These are phyloP conservation scores for Elsinoe batatas DNA, from an alignment of 2,329 filamentous ascomycete genomes.

Conservation along the genomic window DNA sequence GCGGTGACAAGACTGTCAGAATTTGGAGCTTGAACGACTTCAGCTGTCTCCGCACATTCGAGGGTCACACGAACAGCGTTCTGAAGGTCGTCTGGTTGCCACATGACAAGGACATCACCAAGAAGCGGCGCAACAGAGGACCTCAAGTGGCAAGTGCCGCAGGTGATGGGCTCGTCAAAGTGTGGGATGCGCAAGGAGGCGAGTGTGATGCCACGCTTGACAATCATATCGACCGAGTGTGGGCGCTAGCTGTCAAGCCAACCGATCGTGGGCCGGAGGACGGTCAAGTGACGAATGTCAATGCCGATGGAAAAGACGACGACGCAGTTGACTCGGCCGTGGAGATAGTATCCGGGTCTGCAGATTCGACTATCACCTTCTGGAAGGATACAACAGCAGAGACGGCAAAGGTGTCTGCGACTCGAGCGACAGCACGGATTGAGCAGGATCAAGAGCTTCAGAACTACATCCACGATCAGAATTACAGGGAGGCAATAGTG, in stretches of 20 bases:
- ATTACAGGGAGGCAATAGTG: slow-evolving; percentile 86
- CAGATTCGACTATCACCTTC: slow-evolving; percentile 86
- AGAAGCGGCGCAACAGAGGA: slow-evolving; percentile 40
- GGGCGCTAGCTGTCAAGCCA: slow-evolving; percentile 71
- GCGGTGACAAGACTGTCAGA: slow-evolving; percentile 91
- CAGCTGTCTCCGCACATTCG: slow-evolving; percentile 83
- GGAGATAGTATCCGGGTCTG: slow-evolving; percentile 78
- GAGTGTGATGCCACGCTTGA: slow-evolving; percentile 85
- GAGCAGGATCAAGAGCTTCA: slow-evolving; percentile 92
- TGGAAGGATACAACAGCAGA: slow-evolving; percentile 85
- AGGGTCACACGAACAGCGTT: slow-evolving; percentile 92
- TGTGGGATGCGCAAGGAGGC: slow-evolving; percentile 82
- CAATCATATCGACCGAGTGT: slow-evolving; percentile 93
- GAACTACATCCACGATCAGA: slow-evolving; percentile 80
- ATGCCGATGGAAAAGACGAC: slow-evolving; percentile 15
- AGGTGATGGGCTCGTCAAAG: slow-evolving; percentile 88
- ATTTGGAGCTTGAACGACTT: slow-evolving; percentile 92
- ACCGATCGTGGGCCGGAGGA: slow-evolving; percentile 18
- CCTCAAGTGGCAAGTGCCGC: slow-evolving; percentile 76
- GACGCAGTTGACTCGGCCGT: slow-evolving; percentile 34
- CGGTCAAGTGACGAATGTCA: neutral
- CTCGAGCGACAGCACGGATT: slow-evolving; percentile 66
- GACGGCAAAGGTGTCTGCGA: slow-evolving; percentile 64
- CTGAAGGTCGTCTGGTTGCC: slow-evolving; percentile 86
- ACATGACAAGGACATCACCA: slow-evolving; percentile 30